Evolutionary conservation across 1,139 yeast species (phyloP), one percentile per base, ranked within the genome.

Genomic region (Schizosaccharomyces versatilis): DNA sequence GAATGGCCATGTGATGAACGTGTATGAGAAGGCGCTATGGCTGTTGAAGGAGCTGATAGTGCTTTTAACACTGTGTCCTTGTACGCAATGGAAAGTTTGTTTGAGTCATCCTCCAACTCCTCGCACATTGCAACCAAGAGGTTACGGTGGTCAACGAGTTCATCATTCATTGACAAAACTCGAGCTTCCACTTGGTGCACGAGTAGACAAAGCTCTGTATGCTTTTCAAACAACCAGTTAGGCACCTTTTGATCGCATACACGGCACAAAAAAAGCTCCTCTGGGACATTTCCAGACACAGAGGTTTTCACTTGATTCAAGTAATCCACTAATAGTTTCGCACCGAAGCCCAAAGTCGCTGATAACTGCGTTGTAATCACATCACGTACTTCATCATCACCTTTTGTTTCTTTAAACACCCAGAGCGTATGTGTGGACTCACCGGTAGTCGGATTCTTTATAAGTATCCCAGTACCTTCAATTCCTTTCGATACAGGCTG

Each of bases 141-240:
- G 7, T 44, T 44, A 14, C 49, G 19, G 19, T 44, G 49, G 9
- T 44, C 49, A 32, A 19, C 32, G 7, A 44, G 49, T 14, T 19
- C 14, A n/a, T 44, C 49, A 24, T 44, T 44, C 9, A 36, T 36
- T 42, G 73, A 63, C 62, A 82, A 85, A n/a, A 90, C 77, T 51
- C 81, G 80, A 59, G 86, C 88, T 62, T 80, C 85, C 2, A 83
- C 77, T 61, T 81, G 76, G 66, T 86, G 95, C 64, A 86, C 97
- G 49, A 84, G 77, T 38, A 84, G 71, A 63, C 99, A 93, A 54
- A 84, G 71, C 64, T 86, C 94, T 1, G 93, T 81, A 67, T 93
- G 99, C 54, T 81, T 76, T 63, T 88, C 98, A 54, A 90, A 73
- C 80, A 94, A 90, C 98, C 98, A 93, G 1, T 90, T 85, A 1